Evolutionary conservation across 352 stramenopile species (phyloP).

Genomic region (Phytophthora cactorum): DNA sequence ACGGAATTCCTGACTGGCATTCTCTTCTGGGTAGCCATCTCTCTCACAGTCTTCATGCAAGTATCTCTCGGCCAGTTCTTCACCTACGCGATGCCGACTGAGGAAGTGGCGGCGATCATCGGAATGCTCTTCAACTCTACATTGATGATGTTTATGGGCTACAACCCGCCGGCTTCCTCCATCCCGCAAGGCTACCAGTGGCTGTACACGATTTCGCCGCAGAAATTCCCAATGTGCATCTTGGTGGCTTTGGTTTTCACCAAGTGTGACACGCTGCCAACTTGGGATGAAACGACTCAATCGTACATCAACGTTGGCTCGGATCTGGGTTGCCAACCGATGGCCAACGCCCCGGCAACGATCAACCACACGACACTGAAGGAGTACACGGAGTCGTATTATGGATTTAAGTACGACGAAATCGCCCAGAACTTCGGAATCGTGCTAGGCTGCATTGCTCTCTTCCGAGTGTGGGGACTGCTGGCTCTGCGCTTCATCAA

Average conservation of each 20-base stretch:
- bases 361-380: conserved; percentile 12
- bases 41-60: conserved; percentile 42
- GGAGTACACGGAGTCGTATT: conserved; percentile 33
- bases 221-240: conserved; percentile 27
- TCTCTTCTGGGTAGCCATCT: conserved; percentile 33
- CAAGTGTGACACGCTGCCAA: conserved; percentile 20
- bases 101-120: conserved; percentile 50
- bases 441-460: conserved; percentile 28
- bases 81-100: conserved; percentile 50
- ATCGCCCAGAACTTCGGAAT: conserved; percentile 29
- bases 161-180: conserved; percentile 22
- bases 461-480: conserved; percentile 39
- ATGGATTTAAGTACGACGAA: conserved; percentile 26
- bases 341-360: conserved; percentile 2
- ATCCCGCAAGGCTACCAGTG: conserved; percentile 21
- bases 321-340: conserved; percentile 7
- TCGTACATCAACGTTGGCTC: conserved; percentile 6
- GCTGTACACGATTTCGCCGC: conserved; percentile 18
- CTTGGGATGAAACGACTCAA: conserved; percentile 9
- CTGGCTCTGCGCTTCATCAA: conserved; percentile 12
- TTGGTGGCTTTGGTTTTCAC: conserved; percentile 33
- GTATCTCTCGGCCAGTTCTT: conserved; percentile 84
- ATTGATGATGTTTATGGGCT: conserved; percentile 45
- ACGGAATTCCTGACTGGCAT: conserved; percentile 51
- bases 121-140: conserved; percentile 51